Evolutionary conservation across 208 protist genomes (phyloP), one percentile per base, ranked within the genome.

Genomic region (Leishmania gerbilli): DNA sequence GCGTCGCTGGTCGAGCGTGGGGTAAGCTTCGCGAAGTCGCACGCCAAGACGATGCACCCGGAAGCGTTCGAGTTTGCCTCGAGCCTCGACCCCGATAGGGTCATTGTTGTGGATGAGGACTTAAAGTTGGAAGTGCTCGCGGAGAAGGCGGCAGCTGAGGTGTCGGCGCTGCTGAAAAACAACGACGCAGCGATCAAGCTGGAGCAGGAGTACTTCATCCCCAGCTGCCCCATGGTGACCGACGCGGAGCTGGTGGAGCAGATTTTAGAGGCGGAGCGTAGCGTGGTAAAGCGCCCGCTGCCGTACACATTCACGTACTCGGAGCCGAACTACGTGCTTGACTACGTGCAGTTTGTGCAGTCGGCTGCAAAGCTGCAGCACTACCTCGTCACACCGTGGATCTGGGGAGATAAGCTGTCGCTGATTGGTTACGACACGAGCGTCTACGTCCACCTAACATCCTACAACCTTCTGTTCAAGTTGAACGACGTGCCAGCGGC

Each of bases 31-130:
- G 67, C 91, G 40, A 78, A 82, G 53, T 56, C 71, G 17, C 53
- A 85, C 65, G 78, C 90, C 75, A 88, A 86, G 77, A 82, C 80
- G 42, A 74, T 87, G 6, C 94, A 97, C 81, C 94, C 94, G 9
- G 92, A 97, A 81, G 90, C 87, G 31, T 97, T 94, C 80, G 94
- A 97, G 84, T 95, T 97, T 75, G 90, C 88, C 62, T 78, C 79
- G 11, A 71, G 45, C 9, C 64, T 94, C 0, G 88, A 91, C 68
- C 79, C 88, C 60, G 76, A 79, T 1, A 71, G 77, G 55, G 90
- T 92, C 51, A 77, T 88, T 19, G 87, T 92, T 64, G 79, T 97
- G 31, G 87, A 93, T 55, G 89, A 88, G 3, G 83, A 86, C 51
- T 78, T 89, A 60, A 75, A 69, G 17, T 5, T 92, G 34, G 86